Evolutionary conservation across 1,139 yeast species (phyloP).

Genomic region (Blastobotrys illinoisensis): DNA sequence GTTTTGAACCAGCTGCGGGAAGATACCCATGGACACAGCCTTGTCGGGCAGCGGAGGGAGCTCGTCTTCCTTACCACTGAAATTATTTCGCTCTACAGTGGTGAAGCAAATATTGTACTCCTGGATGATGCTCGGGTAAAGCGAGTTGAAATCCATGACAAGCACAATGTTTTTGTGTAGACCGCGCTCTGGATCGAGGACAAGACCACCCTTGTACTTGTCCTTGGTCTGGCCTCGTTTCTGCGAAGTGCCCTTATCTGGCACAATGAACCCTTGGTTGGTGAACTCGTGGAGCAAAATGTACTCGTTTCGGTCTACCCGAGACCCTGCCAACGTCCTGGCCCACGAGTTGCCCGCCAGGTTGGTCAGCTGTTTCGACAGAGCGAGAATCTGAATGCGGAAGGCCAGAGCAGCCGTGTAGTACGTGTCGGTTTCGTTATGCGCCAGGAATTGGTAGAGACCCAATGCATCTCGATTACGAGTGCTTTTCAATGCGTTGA

Average conservation of each 20-base stretch:
- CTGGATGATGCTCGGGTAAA: conserved; percentile 96
- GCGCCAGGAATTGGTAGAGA: conserved; percentile 64
- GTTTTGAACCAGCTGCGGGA: conserved; percentile 77
- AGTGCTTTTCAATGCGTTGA: conserved; percentile 53
- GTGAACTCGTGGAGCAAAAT: conserved; percentile 90
- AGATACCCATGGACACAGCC: conserved; percentile 64
- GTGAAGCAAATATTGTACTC: conserved; percentile 97
- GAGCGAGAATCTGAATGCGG: conserved; percentile 75
- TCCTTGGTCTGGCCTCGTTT: conserved; percentile 44
- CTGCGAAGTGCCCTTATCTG: conserved; percentile 52
- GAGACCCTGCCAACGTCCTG: conserved; percentile 86
- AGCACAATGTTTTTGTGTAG: conserved; percentile 80
- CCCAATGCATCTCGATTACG: conserved; percentile 57
- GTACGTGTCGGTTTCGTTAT: conserved; percentile 61
- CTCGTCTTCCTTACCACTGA: conserved; percentile 48
- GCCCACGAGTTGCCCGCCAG: conserved; percentile 98
- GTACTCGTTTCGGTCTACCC: conserved; percentile 94
- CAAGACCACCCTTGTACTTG: conserved; percentile 92
- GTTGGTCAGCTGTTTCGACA: conserved; percentile 86
- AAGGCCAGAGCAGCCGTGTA: conserved; percentile 71
- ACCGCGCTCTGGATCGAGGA: conserved; percentile 95
- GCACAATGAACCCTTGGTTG: conserved; percentile 74
- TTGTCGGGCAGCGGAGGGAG: conserved; percentile 68
- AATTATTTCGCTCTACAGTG: conserved; percentile 69
- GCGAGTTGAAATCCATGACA: conserved; percentile 97